A percentile compares a stretch with the other conserved stretches of the same genome.
Conservation (phyloP, 495 filamentous ascomycete species). For the Aspergillus biplanus region DNA sequence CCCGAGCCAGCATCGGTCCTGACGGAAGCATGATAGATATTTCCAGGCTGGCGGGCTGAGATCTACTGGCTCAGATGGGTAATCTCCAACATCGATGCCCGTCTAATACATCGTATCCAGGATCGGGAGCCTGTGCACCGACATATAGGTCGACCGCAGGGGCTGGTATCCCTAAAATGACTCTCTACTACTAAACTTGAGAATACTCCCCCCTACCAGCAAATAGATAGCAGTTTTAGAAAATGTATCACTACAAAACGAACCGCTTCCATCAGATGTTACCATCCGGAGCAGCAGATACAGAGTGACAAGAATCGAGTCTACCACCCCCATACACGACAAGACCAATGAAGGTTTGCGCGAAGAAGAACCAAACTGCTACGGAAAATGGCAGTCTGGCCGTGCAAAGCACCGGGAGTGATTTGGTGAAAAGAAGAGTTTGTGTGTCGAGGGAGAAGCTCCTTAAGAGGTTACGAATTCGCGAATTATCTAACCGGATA, state of each 20-base stretch:
- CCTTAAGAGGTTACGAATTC: conserved; percentile 19
- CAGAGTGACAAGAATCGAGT: conserved; percentile 71
- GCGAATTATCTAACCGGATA: conserved; percentile 19
- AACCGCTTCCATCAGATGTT: conserved; percentile 79
- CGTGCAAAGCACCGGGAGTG: conserved; percentile 53
- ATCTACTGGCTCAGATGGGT: neutral
- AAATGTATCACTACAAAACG: conserved; percentile 64
- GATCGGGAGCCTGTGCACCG: no score
- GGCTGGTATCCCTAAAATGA: neutral
- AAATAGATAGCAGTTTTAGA: no score
- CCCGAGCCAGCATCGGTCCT: neutral
- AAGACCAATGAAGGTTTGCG: conserved; percentile 74
- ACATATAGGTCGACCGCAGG: neutral
- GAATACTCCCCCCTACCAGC: no score
- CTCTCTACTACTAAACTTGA: neutral
- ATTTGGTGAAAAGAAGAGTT: conserved; percentile 38
- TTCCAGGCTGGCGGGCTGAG: neutral
- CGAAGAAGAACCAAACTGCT: conserved; percentile 44
- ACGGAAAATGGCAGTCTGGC: conserved; percentile 57
- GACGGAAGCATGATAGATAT: neutral
- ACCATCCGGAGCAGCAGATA: conserved; percentile 93
- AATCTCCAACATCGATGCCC: no score
- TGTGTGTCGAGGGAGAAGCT: conserved; percentile 18
- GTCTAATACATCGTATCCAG: no score
- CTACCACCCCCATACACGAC: conserved; percentile 65